Evolutionary conservation across 768 basidiomycete genomes (phyloP), one percentile per base, ranked within the genome.

Genomic region (Suillus ampliporus): DNA sequence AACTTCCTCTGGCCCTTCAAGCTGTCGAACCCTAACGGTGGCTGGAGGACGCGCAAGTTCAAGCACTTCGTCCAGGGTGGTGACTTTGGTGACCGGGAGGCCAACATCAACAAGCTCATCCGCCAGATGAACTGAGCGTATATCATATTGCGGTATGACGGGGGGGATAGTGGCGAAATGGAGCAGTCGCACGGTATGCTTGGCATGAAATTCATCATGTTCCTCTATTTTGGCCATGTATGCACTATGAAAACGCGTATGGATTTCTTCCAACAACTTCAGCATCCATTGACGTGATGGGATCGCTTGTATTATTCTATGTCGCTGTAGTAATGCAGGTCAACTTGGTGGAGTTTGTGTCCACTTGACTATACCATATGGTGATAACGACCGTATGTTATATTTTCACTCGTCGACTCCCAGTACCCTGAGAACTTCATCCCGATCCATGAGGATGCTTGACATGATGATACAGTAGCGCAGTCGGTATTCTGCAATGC

Each of bases 1-100:
- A 96, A 95, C 87, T 96, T 97, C 89, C 89, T 99, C 59, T 99
- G 96, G 96, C 97, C 97, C 28, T 98, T 99, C 88, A 99, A 99
- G 79, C 92, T 99, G 66, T 98, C 95, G 73, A 98, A 98, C 88
- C 97, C 97, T 61, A 98, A 87, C 67, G 97, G 97, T 68, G 97
- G 97, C 69, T 99, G 95, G 97, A 90, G 94, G 82, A 89, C 87
- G 76, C 88, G 95, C 77, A 99, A 99, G 82, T 98, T 98, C 89
- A 97, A 92, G 83, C 93, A 95, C 83, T 97, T 84, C 76, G 87
- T 97, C 64, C 87, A 95, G 85, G 95, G 95, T 72, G 96, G 96
- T 80, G 95, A 97, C 84, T 92, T 95, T 77, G 97, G 97, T 80
- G 89, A 98, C 85, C 90, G 97, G 77, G 97, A 99, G 82, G 81